These are phyloP conservation scores for Fusarium cicatricum DNA, from an alignment of 2,329 filamentous ascomycete species.

Conservation along the genomic window DNA sequence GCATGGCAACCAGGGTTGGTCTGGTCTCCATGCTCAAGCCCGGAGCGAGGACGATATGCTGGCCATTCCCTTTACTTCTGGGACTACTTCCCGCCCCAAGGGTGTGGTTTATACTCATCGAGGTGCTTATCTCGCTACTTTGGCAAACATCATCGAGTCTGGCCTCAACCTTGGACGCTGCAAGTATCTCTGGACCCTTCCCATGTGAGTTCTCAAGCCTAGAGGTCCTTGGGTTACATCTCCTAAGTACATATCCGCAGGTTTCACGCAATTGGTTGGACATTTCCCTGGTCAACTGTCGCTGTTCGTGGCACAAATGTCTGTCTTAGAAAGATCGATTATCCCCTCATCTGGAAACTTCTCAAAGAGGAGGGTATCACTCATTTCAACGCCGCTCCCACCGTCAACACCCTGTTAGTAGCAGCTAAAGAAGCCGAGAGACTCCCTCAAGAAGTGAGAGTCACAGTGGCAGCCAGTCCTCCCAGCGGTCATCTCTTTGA, in stretches of 20 bases:
- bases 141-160: slow-evolving; percentile 89
- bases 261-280: slow-evolving; percentile 80
- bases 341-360: slow-evolving; percentile 88
- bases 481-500: slow-evolving; percentile 91
- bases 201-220: slow-evolving; percentile 72
- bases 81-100: slow-evolving; percentile 90
- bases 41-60: slow-evolving; percentile 81
- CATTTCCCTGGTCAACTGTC: slow-evolving; percentile 92
- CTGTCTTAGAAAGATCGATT: slow-evolving; percentile 94
- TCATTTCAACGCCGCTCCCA: slow-evolving; percentile 95
- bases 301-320: slow-evolving; percentile 94
- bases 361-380: slow-evolving; percentile 88
- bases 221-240: too few species aligned
- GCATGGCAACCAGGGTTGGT: slow-evolving; percentile 78
- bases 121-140: slow-evolving; percentile 82
- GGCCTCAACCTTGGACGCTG: slow-evolving; percentile 80
- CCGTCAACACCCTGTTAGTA: slow-evolving; percentile 93
- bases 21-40: slow-evolving; percentile 73
- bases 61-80: slow-evolving; percentile 91
- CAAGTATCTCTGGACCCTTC: slow-evolving; percentile 90
- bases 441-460: slow-evolving; percentile 75
- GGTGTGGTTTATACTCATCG: slow-evolving; percentile 93
- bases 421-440: slow-evolving; percentile 76
- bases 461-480: slow-evolving; percentile 92
- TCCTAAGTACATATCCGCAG: slow-evolving; percentile 39